Percentiles rank a stretch among this genome's conserved stretches.
Evolutionary conservation across 2,329 filamentous ascomycete species (phyloP).

Genomic region (Xylaria sp.): DNA sequence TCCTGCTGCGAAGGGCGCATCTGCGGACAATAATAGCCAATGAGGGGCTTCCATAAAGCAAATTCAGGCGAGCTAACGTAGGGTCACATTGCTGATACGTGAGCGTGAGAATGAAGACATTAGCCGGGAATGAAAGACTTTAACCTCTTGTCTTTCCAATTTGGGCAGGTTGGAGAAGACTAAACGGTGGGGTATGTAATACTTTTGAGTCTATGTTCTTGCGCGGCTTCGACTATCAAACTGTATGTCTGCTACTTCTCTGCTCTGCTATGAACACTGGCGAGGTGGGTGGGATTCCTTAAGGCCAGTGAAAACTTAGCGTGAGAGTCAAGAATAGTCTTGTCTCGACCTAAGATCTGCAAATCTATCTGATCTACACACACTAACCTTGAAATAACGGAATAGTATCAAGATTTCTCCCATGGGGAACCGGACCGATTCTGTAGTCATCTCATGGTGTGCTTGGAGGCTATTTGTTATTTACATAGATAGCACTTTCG

Average conservation of each 20-base stretch:
- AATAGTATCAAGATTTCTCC: not conserved
- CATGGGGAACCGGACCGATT: not conserved
- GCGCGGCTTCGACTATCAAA: not conserved
- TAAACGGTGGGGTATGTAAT: slow-evolving; percentile 14
- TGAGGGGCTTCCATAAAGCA: slow-evolving; percentile 3
- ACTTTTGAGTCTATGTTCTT: slow-evolving; percentile 15
- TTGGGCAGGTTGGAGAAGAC: slow-evolving; percentile 26
- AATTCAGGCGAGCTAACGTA: slow-evolving; percentile 1
- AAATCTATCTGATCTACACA: not conserved
- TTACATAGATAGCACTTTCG: not conserved
- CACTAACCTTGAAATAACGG: too few species aligned
- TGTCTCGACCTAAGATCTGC: slow-evolving; percentile 3
- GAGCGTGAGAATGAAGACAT: slow-evolving; percentile 2
- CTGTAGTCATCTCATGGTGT: not conserved
- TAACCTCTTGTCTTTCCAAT: slow-evolving; percentile 18
- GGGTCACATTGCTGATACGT: slow-evolving; percentile 17
- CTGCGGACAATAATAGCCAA: slow-evolving; percentile 18
- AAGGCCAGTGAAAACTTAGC: not conserved
- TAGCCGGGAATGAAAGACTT: slow-evolving; percentile 20
- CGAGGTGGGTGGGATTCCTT: not conserved
- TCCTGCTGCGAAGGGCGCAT: slow-evolving; percentile 1
- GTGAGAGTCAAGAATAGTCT: not conserved
- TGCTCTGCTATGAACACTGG: not conserved
- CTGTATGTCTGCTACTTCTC: not conserved
- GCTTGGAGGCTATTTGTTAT: not conserved